Percentiles rank a stretch among this genome's conserved stretches.
Evolutionary conservation across 2,329 filamentous ascomycete species (phyloP).

Genomic region (Nigrospora osmanthi): DNA sequence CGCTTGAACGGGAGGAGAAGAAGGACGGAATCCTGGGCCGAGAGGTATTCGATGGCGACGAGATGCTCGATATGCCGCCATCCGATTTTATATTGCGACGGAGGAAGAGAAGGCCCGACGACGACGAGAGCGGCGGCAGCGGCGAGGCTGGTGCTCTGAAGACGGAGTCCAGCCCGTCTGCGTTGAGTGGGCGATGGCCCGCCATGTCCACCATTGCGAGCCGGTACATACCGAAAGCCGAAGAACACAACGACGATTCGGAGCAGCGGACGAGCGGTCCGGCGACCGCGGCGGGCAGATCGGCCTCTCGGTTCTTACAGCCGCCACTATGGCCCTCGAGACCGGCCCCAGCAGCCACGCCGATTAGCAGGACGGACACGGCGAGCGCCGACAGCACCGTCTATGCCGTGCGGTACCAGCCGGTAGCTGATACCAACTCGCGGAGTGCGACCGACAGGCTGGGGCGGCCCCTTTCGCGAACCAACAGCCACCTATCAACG

Average conservation of each 20-base stretch:
- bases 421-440: conserved; percentile 43
- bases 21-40: conserved; percentile 87
- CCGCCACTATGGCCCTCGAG: conserved; percentile 47
- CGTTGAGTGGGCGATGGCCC: conserved; percentile 29
- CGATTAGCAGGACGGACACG: conserved; percentile 54
- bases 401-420: conserved; percentile 55
- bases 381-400: conserved; percentile 57
- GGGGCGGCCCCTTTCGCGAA: conserved; percentile 24
- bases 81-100: conserved; percentile 40
- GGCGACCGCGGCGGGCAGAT: conserved; percentile 12
- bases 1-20: conserved; percentile 83
- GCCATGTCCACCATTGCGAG: conserved; percentile 30
- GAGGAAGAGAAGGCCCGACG: conserved; percentile 16
- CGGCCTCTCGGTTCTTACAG: conserved; percentile 29
- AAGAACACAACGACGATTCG: conserved; percentile 4
- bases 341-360: conserved; percentile 46
- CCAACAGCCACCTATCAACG: conserved; percentile 22
- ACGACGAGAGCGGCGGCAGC: conserved; percentile 20
- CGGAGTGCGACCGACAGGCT: conserved; percentile 32
- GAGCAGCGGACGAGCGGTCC: conserved; percentile 9
- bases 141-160: conserved; percentile 21
- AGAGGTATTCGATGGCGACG: conserved; percentile 89
- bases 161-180: conserved; percentile 8
- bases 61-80: conserved; percentile 66
- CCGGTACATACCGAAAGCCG: conserved; percentile 23